phyloP scores from a whole-genome alignment of 2,329 filamentous ascomycete species.

The Botrytis aclada region DNA sequence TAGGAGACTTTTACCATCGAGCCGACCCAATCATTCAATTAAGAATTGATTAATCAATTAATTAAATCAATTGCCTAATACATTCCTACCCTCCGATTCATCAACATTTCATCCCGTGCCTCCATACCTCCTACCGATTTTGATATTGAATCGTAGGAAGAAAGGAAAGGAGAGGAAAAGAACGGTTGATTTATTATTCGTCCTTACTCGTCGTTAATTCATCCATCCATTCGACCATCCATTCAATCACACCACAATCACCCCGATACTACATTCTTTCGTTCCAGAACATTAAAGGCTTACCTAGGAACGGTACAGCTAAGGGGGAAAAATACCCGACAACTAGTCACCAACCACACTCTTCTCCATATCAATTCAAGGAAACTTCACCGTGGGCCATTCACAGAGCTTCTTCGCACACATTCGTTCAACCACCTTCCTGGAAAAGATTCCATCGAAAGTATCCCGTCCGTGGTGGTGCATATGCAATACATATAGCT shows the following conservation, averaged over 20 bases:
- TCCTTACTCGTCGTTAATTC: neutral
- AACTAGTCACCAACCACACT: conserved; percentile 5
- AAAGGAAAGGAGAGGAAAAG: neutral
- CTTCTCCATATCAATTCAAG: neutral
- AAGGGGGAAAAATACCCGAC: neutral
- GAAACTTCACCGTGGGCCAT: neutral
- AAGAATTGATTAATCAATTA: conserved; percentile 8
- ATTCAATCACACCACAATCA: neutral
- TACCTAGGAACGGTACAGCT: neutral
- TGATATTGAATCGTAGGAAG: neutral
- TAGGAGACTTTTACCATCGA: neutral
- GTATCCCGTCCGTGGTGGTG: neutral
- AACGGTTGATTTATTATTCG: neutral
- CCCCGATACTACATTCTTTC: neutral
- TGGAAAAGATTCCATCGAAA: neutral
- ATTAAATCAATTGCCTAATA: neutral
- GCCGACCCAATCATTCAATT: conserved; percentile 8
- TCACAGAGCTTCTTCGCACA: neutral
- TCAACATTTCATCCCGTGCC: too few species aligned
- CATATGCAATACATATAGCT: conserved; percentile 10
- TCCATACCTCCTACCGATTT: neutral
- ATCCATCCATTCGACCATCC: neutral
- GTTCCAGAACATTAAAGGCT: conserved; percentile 4
- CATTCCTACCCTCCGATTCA: neutral
- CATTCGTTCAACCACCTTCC: conserved; percentile 3